A percentile compares a stretch with the other conserved stretches of the same genome.
phyloP scores from a whole-genome alignment of 257 asterid genomes.

The Coffea canephora region DNA sequence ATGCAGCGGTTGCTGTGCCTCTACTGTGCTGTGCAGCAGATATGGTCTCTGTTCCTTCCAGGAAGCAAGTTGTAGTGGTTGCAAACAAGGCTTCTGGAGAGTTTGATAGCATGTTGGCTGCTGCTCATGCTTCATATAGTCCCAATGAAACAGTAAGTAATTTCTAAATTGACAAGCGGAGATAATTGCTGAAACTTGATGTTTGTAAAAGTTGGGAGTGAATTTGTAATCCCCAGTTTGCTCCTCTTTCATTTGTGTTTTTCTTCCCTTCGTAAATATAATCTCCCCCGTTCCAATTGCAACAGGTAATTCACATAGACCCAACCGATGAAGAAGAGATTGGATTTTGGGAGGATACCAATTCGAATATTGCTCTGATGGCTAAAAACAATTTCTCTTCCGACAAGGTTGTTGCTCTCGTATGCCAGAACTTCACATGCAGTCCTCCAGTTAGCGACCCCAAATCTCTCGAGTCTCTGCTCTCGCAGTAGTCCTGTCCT shows the following conservation, averaged over 20 bases:
- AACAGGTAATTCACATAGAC: constrained; percentile 83
- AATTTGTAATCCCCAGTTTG: background rate
- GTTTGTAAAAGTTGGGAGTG: background rate
- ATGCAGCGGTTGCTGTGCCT: constrained; percentile 71
- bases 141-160: constrained; percentile 64
- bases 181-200: background rate
- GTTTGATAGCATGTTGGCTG: constrained; percentile 63
- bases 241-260: background rate
- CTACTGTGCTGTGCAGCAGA: constrained; percentile 91
- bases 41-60: constrained; percentile 59
- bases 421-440: constrained; percentile 84
- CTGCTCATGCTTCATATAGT: constrained; percentile 68
- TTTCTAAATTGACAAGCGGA: background rate
- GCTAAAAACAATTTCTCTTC: constrained; percentile 45
- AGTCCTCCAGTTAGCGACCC: constrained; percentile 62
- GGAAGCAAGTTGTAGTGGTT: constrained; percentile 70
- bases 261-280: too few species aligned
- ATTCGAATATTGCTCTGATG: constrained; percentile 62
- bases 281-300: background rate
- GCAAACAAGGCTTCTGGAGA: constrained; percentile 41
- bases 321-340: constrained; percentile 59
- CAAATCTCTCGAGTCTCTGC: constrained; percentile 41
- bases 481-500: constrained; percentile 29
- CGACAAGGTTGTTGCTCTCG: constrained; percentile 59
- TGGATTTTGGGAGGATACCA: constrained; percentile 66